A percentile compares a stretch with the other conserved stretches of the same genome.
phyloP scores from a whole-genome alignment of 2,329 filamentous ascomycete species.

The Sporothrix luriei region DNA sequence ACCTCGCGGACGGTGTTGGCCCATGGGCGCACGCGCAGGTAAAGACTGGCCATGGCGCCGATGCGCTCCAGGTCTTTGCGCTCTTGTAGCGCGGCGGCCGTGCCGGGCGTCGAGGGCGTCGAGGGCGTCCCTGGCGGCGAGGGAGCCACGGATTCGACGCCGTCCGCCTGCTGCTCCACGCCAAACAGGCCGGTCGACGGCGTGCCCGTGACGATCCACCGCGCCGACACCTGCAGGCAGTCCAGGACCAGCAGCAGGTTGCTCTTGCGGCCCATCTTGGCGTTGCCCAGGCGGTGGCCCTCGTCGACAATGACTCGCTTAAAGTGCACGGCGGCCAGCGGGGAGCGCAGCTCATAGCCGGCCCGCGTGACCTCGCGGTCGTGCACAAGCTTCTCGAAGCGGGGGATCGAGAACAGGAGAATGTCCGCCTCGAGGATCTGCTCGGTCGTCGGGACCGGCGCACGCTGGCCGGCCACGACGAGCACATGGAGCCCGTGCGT shows the following conservation, averaged over 20 bases:
- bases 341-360: constrained; percentile 47
- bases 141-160: too few relatives aligned
- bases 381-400: constrained; percentile 67
- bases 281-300: constrained; percentile 80
- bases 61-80: constrained; percentile 67
- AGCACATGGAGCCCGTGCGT: constrained; percentile 67
- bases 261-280: constrained; percentile 57
- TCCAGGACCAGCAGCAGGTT: constrained; percentile 57
- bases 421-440: constrained; percentile 71
- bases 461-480: constrained; percentile 57
- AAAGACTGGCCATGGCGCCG: constrained; percentile 67
- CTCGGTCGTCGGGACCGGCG: constrained; percentile 57
- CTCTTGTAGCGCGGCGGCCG: constrained; percentile 55
- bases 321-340: constrained; percentile 74
- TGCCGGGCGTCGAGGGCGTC: constrained; percentile 35
- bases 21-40: constrained; percentile 79
- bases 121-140: not conserved
- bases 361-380: constrained; percentile 45
- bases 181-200: constrained; percentile 83
- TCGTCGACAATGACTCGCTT: constrained; percentile 90
- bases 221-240: constrained; percentile 64
- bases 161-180: constrained; percentile 47
- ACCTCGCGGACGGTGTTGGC: constrained; percentile 55
- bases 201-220: constrained; percentile 90
- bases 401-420: constrained; percentile 72